Percentiles rank a stretch among this genome's conserved stretches.
Evolutionary conservation across 257 asterid species (phyloP).

Genomic region (Leptodermis oblonga): DNA sequence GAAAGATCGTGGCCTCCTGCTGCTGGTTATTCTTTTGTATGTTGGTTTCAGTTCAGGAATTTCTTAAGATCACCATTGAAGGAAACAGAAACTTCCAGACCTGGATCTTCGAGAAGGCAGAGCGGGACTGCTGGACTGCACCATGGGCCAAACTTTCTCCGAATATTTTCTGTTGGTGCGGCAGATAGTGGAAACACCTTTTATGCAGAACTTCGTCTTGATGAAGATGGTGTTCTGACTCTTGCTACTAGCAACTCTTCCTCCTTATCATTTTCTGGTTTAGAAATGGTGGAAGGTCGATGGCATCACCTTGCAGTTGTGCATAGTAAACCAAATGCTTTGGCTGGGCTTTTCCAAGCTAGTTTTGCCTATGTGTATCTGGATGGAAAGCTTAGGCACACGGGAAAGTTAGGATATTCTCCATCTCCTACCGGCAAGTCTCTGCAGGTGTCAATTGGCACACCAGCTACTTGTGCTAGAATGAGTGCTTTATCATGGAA

Average conservation of each 20-base stretch:
- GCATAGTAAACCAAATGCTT: constrained; percentile 98
- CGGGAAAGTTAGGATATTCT: constrained; percentile 95
- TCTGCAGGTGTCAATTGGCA: constrained; percentile 93
- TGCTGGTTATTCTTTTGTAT: constrained; percentile 96
- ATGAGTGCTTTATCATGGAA: constrained; percentile 85
- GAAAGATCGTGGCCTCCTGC: constrained; percentile 99
- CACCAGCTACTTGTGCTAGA: constrained; percentile 74
- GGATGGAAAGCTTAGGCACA: constrained; percentile 87
- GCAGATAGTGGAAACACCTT: constrained; percentile 64
- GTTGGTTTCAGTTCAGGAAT: constrained; percentile 93
- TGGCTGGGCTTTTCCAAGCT: constrained; percentile 98
- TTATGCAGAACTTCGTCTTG: constrained; percentile 83
- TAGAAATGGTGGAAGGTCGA: constrained; percentile 95
- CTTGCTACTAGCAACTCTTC: constrained; percentile 94
- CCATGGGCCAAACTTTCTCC: constrained; percentile 56
- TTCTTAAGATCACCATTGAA: constrained; percentile 57
- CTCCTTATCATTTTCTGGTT: constrained; percentile 77
- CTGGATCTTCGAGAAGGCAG: constrained; percentile 52
- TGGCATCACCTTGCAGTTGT: constrained; percentile 99
- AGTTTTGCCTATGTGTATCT: constrained; percentile 93
- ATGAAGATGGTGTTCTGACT: constrained; percentile 83
- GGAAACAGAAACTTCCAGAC: constrained; percentile 61
- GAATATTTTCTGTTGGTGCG: constrained; percentile 86
- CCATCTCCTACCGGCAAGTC: constrained; percentile 93
- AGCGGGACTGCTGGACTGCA: constrained; percentile 44